Percentiles rank a stretch among this genome's conserved stretches.
Evolutionary conservation across 2,329 filamentous ascomycete genomes (phyloP).

Genomic region (Sporothrix pseudoabietina): DNA sequence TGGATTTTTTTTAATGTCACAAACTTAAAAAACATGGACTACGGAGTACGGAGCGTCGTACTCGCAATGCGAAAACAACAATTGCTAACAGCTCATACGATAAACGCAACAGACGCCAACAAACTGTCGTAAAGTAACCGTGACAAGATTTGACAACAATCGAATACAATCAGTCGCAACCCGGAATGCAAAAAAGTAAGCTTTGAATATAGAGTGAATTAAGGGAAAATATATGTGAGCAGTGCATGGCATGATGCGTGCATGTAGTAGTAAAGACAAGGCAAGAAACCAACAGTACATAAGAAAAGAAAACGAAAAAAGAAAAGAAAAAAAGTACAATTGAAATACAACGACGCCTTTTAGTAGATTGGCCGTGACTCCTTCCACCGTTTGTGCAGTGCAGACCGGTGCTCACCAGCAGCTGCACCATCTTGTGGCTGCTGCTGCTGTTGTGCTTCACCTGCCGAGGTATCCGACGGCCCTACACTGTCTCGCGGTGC

Average conservation of each 20-base stretch:
- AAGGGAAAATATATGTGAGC: conserved; percentile 16
- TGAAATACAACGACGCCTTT: conserved; percentile 5
- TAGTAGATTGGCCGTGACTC: conserved; percentile 42
- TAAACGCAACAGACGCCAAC: no score
- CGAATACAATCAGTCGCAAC: neutral
- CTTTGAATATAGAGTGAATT: neutral
- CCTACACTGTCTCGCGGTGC: conserved; percentile 33
- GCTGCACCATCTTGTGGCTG: conserved; percentile 43
- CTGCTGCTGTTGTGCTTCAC: conserved; percentile 41
- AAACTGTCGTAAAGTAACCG: no score
- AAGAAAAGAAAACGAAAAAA: neutral
- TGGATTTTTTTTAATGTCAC: no score
- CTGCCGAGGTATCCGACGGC: conserved; percentile 31
- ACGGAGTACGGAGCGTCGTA: no score
- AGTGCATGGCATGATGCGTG: conserved; percentile 9
- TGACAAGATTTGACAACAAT: neutral
- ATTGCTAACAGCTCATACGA: no score
- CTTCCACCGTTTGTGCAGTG: conserved; percentile 45
- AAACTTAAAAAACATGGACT: no score
- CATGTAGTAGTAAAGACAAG: conserved; percentile 14
- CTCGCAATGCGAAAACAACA: no score
- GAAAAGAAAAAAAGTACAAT: neutral
- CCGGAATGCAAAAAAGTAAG: neutral
- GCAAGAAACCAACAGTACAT: conserved; percentile 9
- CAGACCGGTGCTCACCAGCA: conserved; percentile 41